phyloP scores from a whole-genome alignment of 2,329 filamentous ascomycete genomes.

The Lasiodiplodia theobromae region DNA sequence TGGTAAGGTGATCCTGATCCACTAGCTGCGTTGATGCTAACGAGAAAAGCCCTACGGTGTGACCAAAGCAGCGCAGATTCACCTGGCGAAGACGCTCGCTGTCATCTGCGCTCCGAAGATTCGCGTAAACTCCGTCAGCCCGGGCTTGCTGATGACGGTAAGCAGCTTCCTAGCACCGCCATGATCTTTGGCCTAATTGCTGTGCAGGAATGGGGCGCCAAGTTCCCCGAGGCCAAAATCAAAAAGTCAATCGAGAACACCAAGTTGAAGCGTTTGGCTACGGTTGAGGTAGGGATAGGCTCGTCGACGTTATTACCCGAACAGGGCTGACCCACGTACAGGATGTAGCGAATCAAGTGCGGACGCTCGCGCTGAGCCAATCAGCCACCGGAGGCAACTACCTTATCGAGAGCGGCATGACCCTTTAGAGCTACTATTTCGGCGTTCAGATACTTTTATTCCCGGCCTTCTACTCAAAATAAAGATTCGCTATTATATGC shows the following conservation, averaged over 20 bases:
- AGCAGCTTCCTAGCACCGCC: not conserved
- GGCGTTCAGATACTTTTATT: not conserved
- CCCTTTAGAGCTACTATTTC: slow-evolving; percentile 34
- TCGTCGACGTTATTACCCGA: not conserved
- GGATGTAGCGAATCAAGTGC: slow-evolving; percentile 48
- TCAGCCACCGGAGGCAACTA: slow-evolving; percentile 48
- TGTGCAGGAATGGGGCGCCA: slow-evolving; percentile 55
- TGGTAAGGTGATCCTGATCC: slow-evolving; percentile 39
- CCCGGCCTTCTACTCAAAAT: not conserved
- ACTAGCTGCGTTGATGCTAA: not conserved
- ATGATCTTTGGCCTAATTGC: not conserved
- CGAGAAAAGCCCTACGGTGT: slow-evolving; percentile 69
- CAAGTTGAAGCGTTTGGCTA: slow-evolving; percentile 60
- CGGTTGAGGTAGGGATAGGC: slow-evolving; percentile 53
- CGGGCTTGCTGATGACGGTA: slow-evolving; percentile 69
- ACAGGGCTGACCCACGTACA: not conserved
- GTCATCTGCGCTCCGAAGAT: slow-evolving; percentile 68
- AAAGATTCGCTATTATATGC: slow-evolving; percentile 1
- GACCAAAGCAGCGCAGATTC: slow-evolving; percentile 76
- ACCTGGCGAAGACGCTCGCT: slow-evolving; percentile 71
- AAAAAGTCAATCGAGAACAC: slow-evolving; percentile 52
- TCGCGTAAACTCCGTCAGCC: slow-evolving; percentile 69
- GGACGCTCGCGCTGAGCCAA: slow-evolving; percentile 43
- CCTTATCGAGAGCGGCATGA: slow-evolving; percentile 46
- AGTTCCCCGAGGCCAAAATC: slow-evolving; percentile 55